These are phyloP conservation scores for Kernera saxatilis DNA, from an alignment of 345 rosid genomes.

Conservation along the genomic window DNA sequence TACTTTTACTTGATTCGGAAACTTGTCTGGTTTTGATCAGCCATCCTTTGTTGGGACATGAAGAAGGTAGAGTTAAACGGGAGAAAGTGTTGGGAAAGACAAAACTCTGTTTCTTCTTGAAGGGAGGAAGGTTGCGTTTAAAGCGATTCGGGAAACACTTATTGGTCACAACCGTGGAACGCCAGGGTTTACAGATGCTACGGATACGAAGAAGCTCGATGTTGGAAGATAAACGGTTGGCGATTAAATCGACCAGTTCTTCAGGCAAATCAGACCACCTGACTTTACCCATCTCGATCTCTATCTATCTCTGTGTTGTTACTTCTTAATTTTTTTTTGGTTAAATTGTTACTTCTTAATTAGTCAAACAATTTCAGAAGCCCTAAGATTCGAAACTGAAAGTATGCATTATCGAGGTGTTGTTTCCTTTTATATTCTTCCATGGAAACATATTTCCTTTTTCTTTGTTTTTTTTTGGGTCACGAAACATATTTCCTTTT, in stretches of 20 bases:
- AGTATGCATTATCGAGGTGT: too few species aligned
- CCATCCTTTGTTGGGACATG: not conserved
- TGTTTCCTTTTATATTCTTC: too few species aligned
- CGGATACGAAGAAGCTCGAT: not conserved
- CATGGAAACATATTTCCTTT: too few species aligned
- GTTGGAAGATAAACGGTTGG: not conserved
- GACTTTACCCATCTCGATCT: not conserved
- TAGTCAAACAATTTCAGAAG: too few species aligned
- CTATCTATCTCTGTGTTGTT: not conserved
- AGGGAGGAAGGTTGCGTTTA: not conserved
- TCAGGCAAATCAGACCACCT: not conserved
- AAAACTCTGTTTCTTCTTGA: not conserved
- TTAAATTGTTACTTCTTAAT: too few species aligned
- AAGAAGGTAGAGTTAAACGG: not conserved
- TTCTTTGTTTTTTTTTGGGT: too few species aligned
- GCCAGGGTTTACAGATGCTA: slow-evolving; percentile 2
- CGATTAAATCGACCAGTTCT: not conserved
- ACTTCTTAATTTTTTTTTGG: too few species aligned
- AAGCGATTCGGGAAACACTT: not conserved
- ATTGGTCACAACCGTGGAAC: not conserved
- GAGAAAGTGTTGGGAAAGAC: not conserved
- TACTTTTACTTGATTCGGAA: not conserved
- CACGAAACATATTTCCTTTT: too few species aligned
- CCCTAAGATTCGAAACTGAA: too few species aligned
- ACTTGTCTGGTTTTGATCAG: not conserved